A percentile compares a stretch with the other conserved stretches of the same genome.
Conservation (phyloP, 257 asterid genomes). For the Solanum bulbocastanum region DNA sequence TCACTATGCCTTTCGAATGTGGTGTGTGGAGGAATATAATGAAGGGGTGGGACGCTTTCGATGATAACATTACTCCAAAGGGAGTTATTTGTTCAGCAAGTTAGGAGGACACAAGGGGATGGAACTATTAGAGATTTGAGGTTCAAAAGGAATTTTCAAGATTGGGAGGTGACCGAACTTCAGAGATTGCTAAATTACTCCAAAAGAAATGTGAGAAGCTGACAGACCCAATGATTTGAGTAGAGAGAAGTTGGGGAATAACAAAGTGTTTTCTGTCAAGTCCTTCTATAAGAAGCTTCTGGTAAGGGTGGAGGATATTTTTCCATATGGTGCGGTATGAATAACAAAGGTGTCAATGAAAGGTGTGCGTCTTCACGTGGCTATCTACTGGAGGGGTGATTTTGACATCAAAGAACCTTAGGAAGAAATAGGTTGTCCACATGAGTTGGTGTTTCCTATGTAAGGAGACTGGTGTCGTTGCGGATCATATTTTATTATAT, state of each 20-base stretch:
- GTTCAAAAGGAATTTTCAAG: neutral
- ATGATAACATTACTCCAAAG: neutral
- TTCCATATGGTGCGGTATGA: neutral
- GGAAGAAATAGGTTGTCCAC: neutral
- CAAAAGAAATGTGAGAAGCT: neutral
- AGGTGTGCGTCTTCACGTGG: neutral
- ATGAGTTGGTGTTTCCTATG: neutral
- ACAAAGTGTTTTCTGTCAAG: neutral
- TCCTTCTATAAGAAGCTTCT: neutral
- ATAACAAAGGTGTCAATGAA: neutral
- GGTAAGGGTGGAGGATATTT: neutral
- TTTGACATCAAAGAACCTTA: neutral
- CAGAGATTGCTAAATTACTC: neutral
- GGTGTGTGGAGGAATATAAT: neutral
- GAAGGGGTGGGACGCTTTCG: neutral
- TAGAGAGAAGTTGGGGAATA: neutral
- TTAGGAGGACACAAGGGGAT: neutral
- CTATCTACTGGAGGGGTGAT: neutral
- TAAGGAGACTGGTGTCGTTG: neutral
- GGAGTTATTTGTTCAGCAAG: neutral
- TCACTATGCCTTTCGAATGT: neutral
- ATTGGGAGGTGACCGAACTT: neutral
- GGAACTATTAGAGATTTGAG: neutral
- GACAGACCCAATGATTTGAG: neutral
- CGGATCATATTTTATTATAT: neutral